Base-by-base conservation (phyloP, 768 basidiomycete genomes). In the Tricholoma flavovirens region DNA sequence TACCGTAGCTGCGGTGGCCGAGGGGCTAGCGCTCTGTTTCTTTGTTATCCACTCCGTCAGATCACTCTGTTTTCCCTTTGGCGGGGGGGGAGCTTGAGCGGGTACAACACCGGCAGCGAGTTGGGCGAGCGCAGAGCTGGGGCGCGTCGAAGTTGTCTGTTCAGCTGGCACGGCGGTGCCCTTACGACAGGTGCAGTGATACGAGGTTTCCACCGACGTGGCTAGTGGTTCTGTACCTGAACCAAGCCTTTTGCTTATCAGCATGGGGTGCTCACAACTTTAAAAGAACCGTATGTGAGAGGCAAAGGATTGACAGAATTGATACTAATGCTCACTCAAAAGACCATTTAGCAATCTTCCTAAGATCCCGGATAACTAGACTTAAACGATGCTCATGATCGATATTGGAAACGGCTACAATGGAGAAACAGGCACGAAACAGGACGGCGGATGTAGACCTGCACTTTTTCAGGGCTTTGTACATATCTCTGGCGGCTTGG, bases 401-500 rank as follows among this genome's bases (percentile, higher is more conserved):
- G 30, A 64, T 69, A 2, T 61, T 42, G 14, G 58, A 22, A 2
- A 60, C 58, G 1, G 67, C 59, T 8, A 74, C 57, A n/a, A 74
- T 71, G 6, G 69, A 64, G 45, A 69, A 69, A 45, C 59, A 65
- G 1, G 69, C 73, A 11, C 59, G 29, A 48, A 67, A 69, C 17
- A 40, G 32, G 46, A 64, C 62, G 1, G 51, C 17, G 2, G 58
- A 56, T 15, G 53, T 45, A 6, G 57, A 58, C 0, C 57, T 40
- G 7, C 33, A 30, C 4, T 14, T 7, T 49, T 61, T 66, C 30
- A 68, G 54, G 2, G 62, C 62, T 2, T 61, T 59, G 59, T 71
- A 73, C 33, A 73, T 64, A 3, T 61, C 62, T 4, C 57, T 58
- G 10, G 72, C 70, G 4, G 59, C 65, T 55, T 70, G 71, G 26